Conservation (phyloP, 345 rosid genomes). For the Brassica nigra region DNA sequence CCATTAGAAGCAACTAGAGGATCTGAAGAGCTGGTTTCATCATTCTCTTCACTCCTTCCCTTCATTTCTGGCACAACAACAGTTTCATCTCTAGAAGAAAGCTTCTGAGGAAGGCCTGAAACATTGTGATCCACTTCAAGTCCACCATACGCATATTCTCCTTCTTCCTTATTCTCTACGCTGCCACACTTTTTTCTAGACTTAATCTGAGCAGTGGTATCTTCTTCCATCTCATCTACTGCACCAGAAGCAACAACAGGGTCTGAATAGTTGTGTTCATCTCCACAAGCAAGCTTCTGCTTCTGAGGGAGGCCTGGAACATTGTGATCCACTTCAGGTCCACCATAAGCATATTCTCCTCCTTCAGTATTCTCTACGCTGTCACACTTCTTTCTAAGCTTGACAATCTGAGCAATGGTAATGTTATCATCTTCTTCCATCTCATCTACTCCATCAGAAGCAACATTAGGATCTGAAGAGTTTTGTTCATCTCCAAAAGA, state of each 20-base stretch:
- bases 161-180: not conserved
- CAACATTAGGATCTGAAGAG: not conserved
- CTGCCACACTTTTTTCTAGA: not conserved
- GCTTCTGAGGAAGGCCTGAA: not conserved
- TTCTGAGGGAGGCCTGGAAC: not conserved
- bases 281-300: slow-evolving; percentile 1
- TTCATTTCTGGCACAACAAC: not conserved
- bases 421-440: slow-evolving; percentile 7
- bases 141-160: not conserved
- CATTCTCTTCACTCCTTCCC: not conserved
- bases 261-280: not conserved
- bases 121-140: not conserved
- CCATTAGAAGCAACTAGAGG: not conserved
- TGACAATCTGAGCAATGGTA: not conserved
- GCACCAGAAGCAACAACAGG: not conserved
- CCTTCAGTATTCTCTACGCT: not conserved
- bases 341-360: not conserved
- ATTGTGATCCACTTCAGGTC: not conserved
- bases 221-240: not conserved
- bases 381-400: not conserved
- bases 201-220: not conserved
- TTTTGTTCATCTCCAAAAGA: not conserved
- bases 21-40: not conserved
- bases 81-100: not conserved
- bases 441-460: not conserved